These are phyloP conservation scores for Plantago lanceolata DNA, from an alignment of 305 asterid species.

Conservation along the genomic window DNA sequence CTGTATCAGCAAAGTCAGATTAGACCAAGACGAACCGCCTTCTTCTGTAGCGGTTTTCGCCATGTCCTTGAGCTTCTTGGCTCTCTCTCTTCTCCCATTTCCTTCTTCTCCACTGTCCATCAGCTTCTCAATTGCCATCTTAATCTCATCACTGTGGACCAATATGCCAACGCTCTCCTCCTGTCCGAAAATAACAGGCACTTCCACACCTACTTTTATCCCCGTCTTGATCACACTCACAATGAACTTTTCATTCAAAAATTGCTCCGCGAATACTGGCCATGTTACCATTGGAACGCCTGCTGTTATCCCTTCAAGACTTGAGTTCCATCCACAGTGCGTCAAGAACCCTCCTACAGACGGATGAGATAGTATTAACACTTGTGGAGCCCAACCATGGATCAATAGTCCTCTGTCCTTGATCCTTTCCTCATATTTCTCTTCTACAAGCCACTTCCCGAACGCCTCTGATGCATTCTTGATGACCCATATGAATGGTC, in stretches of 20 bases:
- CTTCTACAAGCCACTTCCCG: conserved; percentile 35
- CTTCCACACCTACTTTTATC: conserved; percentile 39
- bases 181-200: conserved; percentile 33
- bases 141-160: conserved; percentile 11
- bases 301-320: conserved; percentile 42
- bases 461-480: conserved; percentile 26
- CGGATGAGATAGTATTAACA: conserved; percentile 37
- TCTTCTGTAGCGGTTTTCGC: conserved; percentile 29
- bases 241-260: conserved; percentile 38
- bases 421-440: conserved; percentile 33
- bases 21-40: conserved; percentile 26
- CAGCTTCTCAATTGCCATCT: conserved; percentile 23
- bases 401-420: conserved; percentile 39
- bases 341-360: conserved; percentile 41
- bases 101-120: conserved; percentile 31
- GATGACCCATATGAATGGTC: conserved; percentile 39
- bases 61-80: conserved; percentile 14
- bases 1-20: conserved; percentile 27
- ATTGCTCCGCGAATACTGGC: conserved; percentile 52
- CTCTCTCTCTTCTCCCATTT: conserved; percentile 26
- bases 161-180: conserved; percentile 28
- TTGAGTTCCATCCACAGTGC: conserved; percentile 55
- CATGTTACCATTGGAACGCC: conserved; percentile 55
- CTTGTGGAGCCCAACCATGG: conserved; percentile 60
- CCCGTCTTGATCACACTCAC: conserved; percentile 38